Percentiles rank a stretch among this genome's conserved stretches.
Evolutionary conservation across 352 stramenopile genomes (phyloP).

Genomic region (Pythium diclinum): DNA sequence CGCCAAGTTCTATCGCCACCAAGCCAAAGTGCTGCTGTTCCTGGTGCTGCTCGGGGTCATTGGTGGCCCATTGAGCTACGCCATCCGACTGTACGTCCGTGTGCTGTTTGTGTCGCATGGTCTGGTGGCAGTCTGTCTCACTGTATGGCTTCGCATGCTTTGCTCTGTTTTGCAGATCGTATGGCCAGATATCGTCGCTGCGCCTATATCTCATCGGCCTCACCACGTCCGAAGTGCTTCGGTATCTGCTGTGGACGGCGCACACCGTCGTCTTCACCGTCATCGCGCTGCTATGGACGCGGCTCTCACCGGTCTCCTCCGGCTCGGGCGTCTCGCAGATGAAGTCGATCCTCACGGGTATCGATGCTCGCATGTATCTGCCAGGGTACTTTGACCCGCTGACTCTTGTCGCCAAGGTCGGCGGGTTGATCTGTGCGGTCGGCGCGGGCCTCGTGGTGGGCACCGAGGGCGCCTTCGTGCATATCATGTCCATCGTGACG

Average conservation of each 20-base stretch:
- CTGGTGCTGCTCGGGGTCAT: conserved; percentile 80
- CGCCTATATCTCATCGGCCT: conserved; percentile 42
- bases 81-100: conserved; percentile 55
- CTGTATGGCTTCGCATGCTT: background rate
- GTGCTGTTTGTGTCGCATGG: conserved; percentile 3
- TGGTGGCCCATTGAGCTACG: conserved; percentile 70
- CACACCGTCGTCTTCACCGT: conserved; percentile 74
- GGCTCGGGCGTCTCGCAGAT: conserved; percentile 86
- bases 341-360: conserved; percentile 86
- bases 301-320: conserved; percentile 64
- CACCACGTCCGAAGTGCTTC: conserved; percentile 26
- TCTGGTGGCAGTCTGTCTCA: conserved; percentile 11
- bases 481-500: conserved; percentile 93
- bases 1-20: conserved; percentile 50
- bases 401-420: conserved; percentile 86
- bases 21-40: conserved; percentile 72
- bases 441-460: conserved; percentile 94
- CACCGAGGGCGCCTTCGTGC: conserved; percentile 98
- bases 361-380: conserved; percentile 78
- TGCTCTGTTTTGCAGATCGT: conserved; percentile 25
- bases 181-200: conserved; percentile 39
- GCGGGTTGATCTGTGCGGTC: conserved; percentile 93
- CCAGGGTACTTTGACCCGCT: conserved; percentile 79
- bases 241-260: conserved; percentile 57
- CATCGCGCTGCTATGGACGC: conserved; percentile 66